Evolutionary conservation across 345 rosid genomes (phyloP), one percentile per base, ranked within the genome.

Genomic region (Microcos paniculata): DNA sequence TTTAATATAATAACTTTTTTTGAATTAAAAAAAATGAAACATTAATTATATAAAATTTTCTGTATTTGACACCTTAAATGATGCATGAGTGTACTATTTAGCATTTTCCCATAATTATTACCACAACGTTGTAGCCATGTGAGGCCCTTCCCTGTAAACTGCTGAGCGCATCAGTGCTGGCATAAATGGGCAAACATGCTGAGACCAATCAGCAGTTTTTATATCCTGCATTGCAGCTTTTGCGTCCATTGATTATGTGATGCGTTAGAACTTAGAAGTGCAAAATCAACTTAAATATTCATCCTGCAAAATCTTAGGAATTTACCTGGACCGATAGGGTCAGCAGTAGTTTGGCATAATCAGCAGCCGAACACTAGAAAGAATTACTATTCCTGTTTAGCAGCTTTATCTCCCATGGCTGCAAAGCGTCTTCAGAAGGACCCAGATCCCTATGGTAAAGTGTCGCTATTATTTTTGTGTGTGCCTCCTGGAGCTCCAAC

Each of bases 381-480:
- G 97, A 85, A 16, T 90, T 70, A 49, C 99, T 89, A 46, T 92
- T 92, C 84, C 77, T 90, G 75, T 80, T 77, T 70, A 92, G 81
- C 58, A 87, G 88, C 48, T 87, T 35, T 31, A 84, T 82, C 84
- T 94, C 98, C 98, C 95, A 87, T 11, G 86, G 80, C 75, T 85
- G 89, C 80, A 94, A 70, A 42, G 90, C 67, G 79, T 90, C 87
- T 77, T 94, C 98, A 1, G 83, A 79, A 55, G 83, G 81, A 2
- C 81, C 62, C 28, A 94, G 97, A 77, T 92, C 86, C 85, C 97
- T 85, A 53, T 92, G 98, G 84, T 98, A 94, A 98, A 97, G 90
- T 73, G 98, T 94, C 35, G 91, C 97, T 55, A 94, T 87, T 70
- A 94, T 91, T 51, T 92, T 90, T 16, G 78, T n/a, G n/a, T n/a